phyloP scores from a whole-genome alignment of 768 basidiomycete genomes.

The Kwoniella bestiolae region DNA sequence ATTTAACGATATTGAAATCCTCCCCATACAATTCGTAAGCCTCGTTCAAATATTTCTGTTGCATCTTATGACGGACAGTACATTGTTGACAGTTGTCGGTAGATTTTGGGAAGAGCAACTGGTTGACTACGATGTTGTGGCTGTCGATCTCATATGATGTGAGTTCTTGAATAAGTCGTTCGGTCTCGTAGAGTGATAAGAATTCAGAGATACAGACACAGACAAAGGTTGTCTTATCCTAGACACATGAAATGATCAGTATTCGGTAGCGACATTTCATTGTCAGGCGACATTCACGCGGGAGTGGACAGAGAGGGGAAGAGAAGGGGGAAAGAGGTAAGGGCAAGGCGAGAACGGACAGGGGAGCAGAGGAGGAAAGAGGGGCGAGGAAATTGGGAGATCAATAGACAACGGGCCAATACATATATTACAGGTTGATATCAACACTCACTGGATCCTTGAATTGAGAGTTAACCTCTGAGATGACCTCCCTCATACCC shows the following conservation, averaged over 20 bases:
- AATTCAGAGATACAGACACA: constrained; percentile 99
- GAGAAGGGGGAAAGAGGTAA: neutral
- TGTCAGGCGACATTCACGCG: no score
- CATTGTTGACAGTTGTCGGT: constrained; percentile 96
- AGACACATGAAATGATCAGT: no score
- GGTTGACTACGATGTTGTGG: constrained; percentile 98
- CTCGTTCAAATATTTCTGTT: constrained; percentile 95
- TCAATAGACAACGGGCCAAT: no score
- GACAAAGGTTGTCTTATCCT: constrained; percentile 99
- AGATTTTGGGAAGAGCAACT: constrained; percentile 90
- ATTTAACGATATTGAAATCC: constrained; percentile 94
- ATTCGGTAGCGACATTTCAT: no score
- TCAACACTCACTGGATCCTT: constrained; percentile 80
- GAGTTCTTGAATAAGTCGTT: constrained; percentile 93
- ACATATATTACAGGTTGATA: neutral
- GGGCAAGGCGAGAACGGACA: no score
- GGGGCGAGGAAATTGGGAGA: no score
- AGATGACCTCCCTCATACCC: constrained; percentile 93
- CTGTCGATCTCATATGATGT: constrained; percentile 80
- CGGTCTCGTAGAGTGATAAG: constrained; percentile 96
- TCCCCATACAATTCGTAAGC: constrained; percentile 97
- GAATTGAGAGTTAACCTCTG: constrained; percentile 98
- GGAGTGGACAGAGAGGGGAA: neutral
- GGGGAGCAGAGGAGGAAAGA: no score
- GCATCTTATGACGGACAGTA: constrained; percentile 91